Evolutionary conservation across 768 basidiomycete genomes (phyloP), one percentile per base, ranked within the genome.

Genomic region (Suillus subalutaceus): DNA sequence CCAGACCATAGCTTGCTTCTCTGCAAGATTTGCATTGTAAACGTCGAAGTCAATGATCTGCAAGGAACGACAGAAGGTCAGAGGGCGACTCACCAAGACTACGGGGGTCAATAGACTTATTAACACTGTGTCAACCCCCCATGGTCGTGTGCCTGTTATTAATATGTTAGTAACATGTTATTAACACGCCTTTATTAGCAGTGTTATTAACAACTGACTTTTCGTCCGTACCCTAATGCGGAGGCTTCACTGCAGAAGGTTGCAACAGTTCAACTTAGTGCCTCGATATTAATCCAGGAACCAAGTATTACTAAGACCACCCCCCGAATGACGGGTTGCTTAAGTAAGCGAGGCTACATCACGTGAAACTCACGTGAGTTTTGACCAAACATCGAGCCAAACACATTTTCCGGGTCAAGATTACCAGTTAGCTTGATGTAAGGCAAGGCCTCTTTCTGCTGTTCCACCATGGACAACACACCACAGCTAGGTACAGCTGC

Each of bases 401-500:
- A 79, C 59, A 78, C 64, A 44, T 64, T 75, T 76, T 74, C 76
- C 60, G 73, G 76, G 76, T 74, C 68, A 62, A 32, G 62, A 38
- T 63, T 30, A 60, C 53, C 13, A 38, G 38, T 40, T 16, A 55
- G 30, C 38, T 57, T 41, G 48, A 23, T 38, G 44, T 6, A 37
- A 23, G 37, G 57, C 18, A 26, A 16, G 43, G 41, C n/a, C 37
- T 44, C 59, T 41, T 58, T 37, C 65, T 59, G 57, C 43, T 61
- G 48, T 26, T 64, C 41, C 13, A 55, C 62, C 66, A 84, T 84
- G 83, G 83, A 84, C 67, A 79, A 77, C 69, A 74, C 80, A 69
- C 80, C 83, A 55, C 78, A 78, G 71, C 75, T 81, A 7, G 77
- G 79, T 65, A 81, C 82, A 46, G 82, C 80, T 69, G 77, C 86